Evolutionary conservation across 2,329 filamentous ascomycete genomes (phyloP).

Genomic region (Exophiala viscosa): DNA sequence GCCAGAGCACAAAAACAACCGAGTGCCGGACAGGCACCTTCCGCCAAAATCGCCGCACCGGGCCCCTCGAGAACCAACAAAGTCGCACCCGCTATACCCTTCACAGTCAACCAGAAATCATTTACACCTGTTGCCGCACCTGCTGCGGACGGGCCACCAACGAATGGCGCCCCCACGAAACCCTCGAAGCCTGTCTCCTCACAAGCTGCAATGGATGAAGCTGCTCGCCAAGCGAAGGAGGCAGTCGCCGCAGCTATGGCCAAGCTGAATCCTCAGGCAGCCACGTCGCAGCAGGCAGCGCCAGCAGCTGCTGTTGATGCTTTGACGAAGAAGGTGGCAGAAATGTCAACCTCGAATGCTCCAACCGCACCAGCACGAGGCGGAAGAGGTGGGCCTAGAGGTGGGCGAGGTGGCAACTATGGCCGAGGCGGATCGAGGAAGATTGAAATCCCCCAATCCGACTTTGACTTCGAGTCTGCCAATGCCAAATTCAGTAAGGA

Average conservation of each 20-base stretch:
- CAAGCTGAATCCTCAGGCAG: slow-evolving; percentile 37
- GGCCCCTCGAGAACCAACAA: slow-evolving; percentile 39
- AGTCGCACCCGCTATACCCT: slow-evolving; percentile 46
- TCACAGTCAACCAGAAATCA: slow-evolving; percentile 35
- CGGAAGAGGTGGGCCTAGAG: slow-evolving; percentile 40
- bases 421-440: slow-evolving; percentile 51
- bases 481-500: slow-evolving; percentile 90
- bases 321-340: slow-evolving; percentile 44
- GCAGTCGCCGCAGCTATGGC: slow-evolving; percentile 52
- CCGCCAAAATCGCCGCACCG: slow-evolving; percentile 18
- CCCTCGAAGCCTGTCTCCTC: slow-evolving; percentile 25
- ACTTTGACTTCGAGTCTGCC: slow-evolving; percentile 84
- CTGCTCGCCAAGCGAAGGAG: slow-evolving; percentile 47
- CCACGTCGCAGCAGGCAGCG: slow-evolving; percentile 31
- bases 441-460: slow-evolving; percentile 82
- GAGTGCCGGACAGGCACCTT: slow-evolving; percentile 21
- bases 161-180: slow-evolving; percentile 30
- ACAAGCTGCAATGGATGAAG: slow-evolving; percentile 42
- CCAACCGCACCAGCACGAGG: slow-evolving; percentile 37
- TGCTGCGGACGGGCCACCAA: slow-evolving; percentile 31
- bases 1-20: slow-evolving; percentile 21
- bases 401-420: slow-evolving; percentile 42
- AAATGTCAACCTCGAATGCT: slow-evolving; percentile 42
- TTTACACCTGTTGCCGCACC: slow-evolving; percentile 34
- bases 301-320: slow-evolving; percentile 39